Evolutionary conservation across 106 monocot species (phyloP).

Genomic region (Triglochin maritima): DNA sequence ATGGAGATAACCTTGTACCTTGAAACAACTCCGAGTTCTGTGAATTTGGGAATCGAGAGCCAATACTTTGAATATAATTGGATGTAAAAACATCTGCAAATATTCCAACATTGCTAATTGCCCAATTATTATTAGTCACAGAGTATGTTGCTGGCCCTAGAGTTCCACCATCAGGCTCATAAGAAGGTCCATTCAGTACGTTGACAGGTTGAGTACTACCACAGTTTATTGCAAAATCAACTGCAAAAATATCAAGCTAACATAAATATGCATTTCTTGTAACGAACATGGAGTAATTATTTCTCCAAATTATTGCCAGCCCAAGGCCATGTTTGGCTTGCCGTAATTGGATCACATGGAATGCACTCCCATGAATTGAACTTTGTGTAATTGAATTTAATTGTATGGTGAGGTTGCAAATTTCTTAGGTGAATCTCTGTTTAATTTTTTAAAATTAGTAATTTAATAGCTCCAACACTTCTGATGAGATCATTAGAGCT

Average conservation of each 20-base stretch:
- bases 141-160: slow-evolving; percentile 60
- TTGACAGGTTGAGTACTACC: slow-evolving; percentile 44
- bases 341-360: too few species aligned
- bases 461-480: too few species aligned
- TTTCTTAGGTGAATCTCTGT: too few species aligned
- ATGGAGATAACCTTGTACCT: slow-evolving; percentile 60
- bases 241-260: slow-evolving; percentile 26
- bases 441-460: too few species aligned
- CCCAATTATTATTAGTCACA: slow-evolving; percentile 58
- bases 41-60: slow-evolving; percentile 45
- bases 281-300: too few species aligned
- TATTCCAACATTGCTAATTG: slow-evolving; percentile 55
- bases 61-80: slow-evolving; percentile 29
- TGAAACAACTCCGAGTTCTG: slow-evolving; percentile 64
- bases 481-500: too few species aligned
- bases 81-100: slow-evolving; percentile 28
- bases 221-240: slow-evolving; percentile 65
- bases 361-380: too few species aligned
- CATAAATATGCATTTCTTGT: too few species aligned
- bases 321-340: too few species aligned
- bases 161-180: slow-evolving; percentile 43
- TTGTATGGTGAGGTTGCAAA: too few species aligned
- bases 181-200: slow-evolving; percentile 27
- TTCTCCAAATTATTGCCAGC: too few species aligned
- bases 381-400: too few species aligned